Evolutionary conservation across 129 eudicot genomes (phyloP).

Genomic region (Tagetes patula): DNA sequence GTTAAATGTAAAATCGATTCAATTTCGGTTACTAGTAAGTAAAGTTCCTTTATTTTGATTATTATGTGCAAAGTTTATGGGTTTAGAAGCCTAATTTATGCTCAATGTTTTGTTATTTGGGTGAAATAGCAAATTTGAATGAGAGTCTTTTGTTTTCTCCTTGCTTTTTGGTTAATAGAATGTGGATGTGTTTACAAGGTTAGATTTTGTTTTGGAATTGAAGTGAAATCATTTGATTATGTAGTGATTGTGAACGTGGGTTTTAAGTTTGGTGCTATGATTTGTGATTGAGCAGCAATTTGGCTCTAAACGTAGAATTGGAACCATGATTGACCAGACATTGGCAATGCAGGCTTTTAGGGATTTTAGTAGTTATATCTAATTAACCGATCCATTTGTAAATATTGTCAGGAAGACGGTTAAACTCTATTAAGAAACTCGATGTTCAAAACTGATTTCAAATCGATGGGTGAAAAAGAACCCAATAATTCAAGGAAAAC

Average conservation of each 20-base stretch:
- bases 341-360: not conserved
- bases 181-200: constrained; percentile 4
- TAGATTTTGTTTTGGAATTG: constrained; percentile 5
- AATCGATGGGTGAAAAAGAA: constrained; percentile 44
- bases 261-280: not conserved
- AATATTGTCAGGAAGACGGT: constrained; percentile 19
- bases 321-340: not conserved
- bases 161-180: not conserved
- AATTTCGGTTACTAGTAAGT: not conserved
- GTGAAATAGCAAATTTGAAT: constrained; percentile 1
- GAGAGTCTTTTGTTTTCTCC: not conserved
- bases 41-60: constrained; percentile 1
- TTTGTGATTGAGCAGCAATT: not conserved
- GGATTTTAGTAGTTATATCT: not conserved
- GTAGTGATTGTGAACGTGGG: not conserved
- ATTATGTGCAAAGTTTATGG: not conserved
- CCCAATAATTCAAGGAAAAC: constrained; percentile 27
- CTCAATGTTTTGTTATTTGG: not conserved
- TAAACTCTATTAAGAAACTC: constrained; percentile 9
- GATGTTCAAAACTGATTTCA: constrained; percentile 35
- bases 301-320: too few relatives aligned
- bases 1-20: not conserved
- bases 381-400: not conserved
- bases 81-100: constrained; percentile 11
- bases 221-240: not conserved